phyloP scores from a whole-genome alignment of 257 asterid species.

The Solanum phureja region DNA sequence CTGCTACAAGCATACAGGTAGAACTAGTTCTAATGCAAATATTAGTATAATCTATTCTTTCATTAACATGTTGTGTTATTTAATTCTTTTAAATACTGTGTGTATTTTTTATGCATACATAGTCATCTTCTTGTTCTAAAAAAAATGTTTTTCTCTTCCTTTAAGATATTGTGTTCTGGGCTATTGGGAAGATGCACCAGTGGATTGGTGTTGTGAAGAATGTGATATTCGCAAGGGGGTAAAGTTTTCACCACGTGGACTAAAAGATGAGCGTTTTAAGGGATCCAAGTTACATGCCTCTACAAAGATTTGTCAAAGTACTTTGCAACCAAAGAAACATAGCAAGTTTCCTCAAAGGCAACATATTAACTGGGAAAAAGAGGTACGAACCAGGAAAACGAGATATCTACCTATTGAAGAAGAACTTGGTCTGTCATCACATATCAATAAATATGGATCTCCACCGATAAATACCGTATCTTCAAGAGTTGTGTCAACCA shows the following conservation, averaged over 20 bases:
- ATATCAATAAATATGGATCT: neutral
- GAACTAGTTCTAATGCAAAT: no score
- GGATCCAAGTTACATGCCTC: neutral
- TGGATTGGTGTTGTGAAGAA: conserved; percentile 41
- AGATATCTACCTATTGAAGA: conserved; percentile 30
- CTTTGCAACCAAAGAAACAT: neutral
- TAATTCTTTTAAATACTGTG: no score
- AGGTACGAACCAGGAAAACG: conserved; percentile 32
- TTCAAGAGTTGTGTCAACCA: no score
- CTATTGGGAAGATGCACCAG: neutral
- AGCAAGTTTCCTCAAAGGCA: neutral
- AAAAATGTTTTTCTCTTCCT: neutral
- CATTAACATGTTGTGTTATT: no score
- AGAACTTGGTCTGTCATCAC: conserved; percentile 35
- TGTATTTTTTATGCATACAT: no score
- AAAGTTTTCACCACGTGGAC: conserved; percentile 3
- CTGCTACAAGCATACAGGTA: no score
- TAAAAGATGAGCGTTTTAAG: neutral
- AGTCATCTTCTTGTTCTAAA: no score
- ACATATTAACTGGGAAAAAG: conserved; percentile 23
- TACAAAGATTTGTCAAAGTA: neutral
- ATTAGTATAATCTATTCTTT: no score
- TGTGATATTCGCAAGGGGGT: conserved; percentile 12
- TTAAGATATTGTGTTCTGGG: conserved; percentile 48
- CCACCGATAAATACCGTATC: no score